Percentiles rank a stretch among this genome's conserved stretches.
These are phyloP conservation scores for Singerocomus inundabilis DNA, from an alignment of 1,284 basidiomycete species.

Conservation along the genomic window DNA sequence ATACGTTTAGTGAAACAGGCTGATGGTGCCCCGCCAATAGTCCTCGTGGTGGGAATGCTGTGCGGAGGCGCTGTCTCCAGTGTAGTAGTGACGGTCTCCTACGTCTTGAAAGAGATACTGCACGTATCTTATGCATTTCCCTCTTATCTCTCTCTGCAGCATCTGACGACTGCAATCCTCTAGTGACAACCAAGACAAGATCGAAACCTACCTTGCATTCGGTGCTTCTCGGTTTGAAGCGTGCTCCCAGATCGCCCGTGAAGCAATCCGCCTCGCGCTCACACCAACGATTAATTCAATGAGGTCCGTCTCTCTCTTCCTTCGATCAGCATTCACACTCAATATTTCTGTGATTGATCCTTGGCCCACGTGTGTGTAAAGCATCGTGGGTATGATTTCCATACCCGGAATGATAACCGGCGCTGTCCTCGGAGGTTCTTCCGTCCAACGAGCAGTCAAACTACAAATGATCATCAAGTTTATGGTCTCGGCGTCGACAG, in stretches of 20 bases:
- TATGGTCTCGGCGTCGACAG: conserved; percentile 78
- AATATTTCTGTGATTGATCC: too few species aligned
- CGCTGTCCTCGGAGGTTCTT: conserved; percentile 81
- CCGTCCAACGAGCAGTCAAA: conserved; percentile 79
- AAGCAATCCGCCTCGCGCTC: conserved; percentile 75
- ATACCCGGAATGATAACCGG: conserved; percentile 86
- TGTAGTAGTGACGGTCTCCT: conserved; percentile 66
- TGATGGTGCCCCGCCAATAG: too few species aligned
- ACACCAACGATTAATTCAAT: conserved; percentile 85
- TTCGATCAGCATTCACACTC: too few species aligned
- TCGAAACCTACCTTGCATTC: conserved; percentile 82
- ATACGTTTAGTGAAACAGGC: conserved; percentile 10
- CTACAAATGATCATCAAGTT: conserved; percentile 87
- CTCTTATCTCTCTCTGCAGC: neutral
- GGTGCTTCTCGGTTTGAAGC: conserved; percentile 81
- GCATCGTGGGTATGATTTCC: conserved; percentile 79
- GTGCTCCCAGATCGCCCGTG: conserved; percentile 70
- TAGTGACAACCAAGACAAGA: conserved; percentile 79
- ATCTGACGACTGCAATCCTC: conserved; percentile 1
- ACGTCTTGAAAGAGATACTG: conserved; percentile 65
- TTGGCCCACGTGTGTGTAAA: conserved; percentile 36
- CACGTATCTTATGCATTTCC: conserved; percentile 34
- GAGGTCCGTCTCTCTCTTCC: conserved; percentile 71
- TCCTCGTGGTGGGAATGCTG: conserved; percentile 86
- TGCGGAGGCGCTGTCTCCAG: conserved; percentile 78